phyloP scores from a whole-genome alignment of 164 flowering plant species.

The Echeveria elegans region DNA sequence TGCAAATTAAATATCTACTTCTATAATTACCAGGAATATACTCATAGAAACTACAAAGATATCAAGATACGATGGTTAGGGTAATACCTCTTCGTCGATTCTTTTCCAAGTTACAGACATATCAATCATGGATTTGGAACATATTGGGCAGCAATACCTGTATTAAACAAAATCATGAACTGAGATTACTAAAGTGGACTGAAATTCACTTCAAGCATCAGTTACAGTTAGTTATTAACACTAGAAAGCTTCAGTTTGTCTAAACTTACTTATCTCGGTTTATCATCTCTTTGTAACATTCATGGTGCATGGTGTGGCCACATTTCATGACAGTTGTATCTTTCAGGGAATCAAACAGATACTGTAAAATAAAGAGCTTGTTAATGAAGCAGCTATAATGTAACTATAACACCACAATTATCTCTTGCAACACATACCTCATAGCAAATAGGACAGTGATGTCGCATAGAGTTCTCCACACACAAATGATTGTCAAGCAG shows the following conservation, averaged over 20 bases:
- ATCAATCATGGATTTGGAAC: constrained; percentile 28
- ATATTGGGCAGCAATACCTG: constrained; percentile 40
- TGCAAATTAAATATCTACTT: neutral
- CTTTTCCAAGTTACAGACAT: constrained; percentile 23
- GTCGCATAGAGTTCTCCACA: constrained; percentile 32
- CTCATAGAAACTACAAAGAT: neutral
- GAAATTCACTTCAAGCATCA: too few species aligned
- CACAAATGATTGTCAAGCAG: constrained; percentile 29
- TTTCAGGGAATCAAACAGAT: constrained; percentile 65
- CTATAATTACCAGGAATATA: neutral
- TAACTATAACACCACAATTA: neutral
- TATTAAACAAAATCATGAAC: neutral
- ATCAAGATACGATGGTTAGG: neutral
- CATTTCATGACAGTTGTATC: constrained; percentile 80
- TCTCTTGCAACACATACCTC: constrained; percentile 31
- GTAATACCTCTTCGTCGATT: constrained; percentile 24
- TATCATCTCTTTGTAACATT: constrained; percentile 75
- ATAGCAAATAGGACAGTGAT: constrained; percentile 57
- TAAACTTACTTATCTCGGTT: constrained; percentile 22
- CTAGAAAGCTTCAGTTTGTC: neutral
- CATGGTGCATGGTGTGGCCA: constrained; percentile 92
- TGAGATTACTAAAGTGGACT: neutral
- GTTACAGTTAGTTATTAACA: neutral
- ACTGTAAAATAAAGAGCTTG: constrained; percentile 15
- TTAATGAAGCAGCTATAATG: constrained; percentile 1